Base-by-base conservation (phyloP, 2,329 filamentous ascomycete genomes). In the Cucurbitaria berberidis region DNA sequence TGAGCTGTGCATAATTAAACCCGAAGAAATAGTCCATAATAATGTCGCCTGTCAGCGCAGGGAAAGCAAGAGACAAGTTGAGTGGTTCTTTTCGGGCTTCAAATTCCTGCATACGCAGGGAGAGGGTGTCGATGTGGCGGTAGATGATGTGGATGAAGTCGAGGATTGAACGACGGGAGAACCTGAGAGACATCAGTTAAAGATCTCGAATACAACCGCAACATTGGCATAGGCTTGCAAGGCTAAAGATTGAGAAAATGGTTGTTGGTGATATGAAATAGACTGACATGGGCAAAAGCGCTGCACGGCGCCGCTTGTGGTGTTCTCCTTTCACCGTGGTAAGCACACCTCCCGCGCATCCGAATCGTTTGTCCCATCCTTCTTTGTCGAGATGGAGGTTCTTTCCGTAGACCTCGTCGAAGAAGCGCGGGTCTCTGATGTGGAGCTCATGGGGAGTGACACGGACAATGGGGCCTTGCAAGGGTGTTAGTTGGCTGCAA, bases 21-120 rank as follows among this genome's bases (percentile, higher is more conserved):
- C 72, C 70, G 41, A 73, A 73, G 55, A 72, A 72, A 52, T 79
- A 80, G 46, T 77, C 70, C 53, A 77, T 78, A 57, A 81, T 78
- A 39, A 80, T 74, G 27, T 81, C 79, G 27, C 77, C 78, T 1
- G 76, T 76, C 40, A 77, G 68, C 18, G 76, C 77, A 19, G 72
- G 75, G 44, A 76, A 78, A 0, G 74, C 66, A 49, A 64, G 50
- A 11, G 58, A 61, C 24, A 74, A 49, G 43, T 70, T 72, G 41
- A 73, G 35, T 3, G 69, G 66, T 53, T 70, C 65, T 43, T 71
- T 68, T 36, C 64, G 53, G 7, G 51, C 54, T 45, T 69, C 67
- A 57, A 69, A 72, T 42, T 69, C 69, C 42, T 64, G 63, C 58
- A 70, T 68, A 26, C 69, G 67, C 13, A 46, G 32, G 5, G 62